Percentiles rank a stretch among this genome's conserved stretches.
Evolutionary conservation across 495 filamentous ascomycete species (phyloP).

Genomic region (Penicillium soppii): DNA sequence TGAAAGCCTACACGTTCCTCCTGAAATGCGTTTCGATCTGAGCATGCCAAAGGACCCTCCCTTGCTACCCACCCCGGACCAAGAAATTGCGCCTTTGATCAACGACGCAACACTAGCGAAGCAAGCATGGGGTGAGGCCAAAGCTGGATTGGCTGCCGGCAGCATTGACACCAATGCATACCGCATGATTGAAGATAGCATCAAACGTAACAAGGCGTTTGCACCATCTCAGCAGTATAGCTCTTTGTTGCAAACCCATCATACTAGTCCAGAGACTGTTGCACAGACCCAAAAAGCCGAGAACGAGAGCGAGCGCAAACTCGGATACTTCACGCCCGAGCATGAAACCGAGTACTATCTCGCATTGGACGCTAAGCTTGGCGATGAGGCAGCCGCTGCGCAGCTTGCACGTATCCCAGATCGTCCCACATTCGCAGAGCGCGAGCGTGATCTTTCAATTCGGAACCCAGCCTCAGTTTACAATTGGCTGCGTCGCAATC

Average conservation of each 20-base stretch:
- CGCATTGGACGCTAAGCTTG: constrained; percentile 66
- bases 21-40: constrained; percentile 67
- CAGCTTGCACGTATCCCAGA: constrained; percentile 38
- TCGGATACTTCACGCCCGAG: constrained; percentile 68
- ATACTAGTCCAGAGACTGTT: constrained; percentile 21
- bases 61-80: constrained; percentile 36
- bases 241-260: constrained; percentile 31
- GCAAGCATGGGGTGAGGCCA: constrained; percentile 45
- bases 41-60: constrained; percentile 42
- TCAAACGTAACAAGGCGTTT: constrained; percentile 41
- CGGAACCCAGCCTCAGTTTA: constrained; percentile 83
- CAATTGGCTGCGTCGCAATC: constrained; percentile 84
- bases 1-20: constrained; percentile 69
- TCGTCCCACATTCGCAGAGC: constrained; percentile 43
- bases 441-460: constrained; percentile 59
- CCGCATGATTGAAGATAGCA: constrained; percentile 38
- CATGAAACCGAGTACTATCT: constrained; percentile 79
- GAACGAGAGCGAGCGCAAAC: constrained; percentile 23
- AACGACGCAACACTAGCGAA: constrained; percentile 38
- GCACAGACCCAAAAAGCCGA: constrained; percentile 13
- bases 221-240: constrained; percentile 35
- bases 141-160: constrained; percentile 39
- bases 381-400: constrained; percentile 41
- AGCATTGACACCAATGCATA: constrained; percentile 38
- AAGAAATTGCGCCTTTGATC: constrained; percentile 36